A percentile compares a stretch with the other conserved stretches of the same genome.
Conservation (phyloP, 768 basidiomycete species). For the Scleroderma citrinum region DNA sequence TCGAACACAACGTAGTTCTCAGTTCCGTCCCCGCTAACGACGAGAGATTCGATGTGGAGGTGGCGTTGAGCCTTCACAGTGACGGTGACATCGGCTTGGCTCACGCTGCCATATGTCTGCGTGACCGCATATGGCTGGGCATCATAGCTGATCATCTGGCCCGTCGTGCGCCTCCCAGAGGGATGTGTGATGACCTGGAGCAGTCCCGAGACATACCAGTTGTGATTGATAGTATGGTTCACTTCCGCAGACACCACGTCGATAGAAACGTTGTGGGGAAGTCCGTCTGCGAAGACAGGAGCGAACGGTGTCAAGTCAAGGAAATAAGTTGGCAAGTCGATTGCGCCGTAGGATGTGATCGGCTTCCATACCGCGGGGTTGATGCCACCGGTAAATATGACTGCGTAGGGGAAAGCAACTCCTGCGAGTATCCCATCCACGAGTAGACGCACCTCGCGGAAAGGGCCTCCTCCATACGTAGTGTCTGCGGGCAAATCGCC, state of each 20-base stretch:
- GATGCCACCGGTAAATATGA: constrained; percentile 73
- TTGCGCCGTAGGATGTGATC: constrained; percentile 69
- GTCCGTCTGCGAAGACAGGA: constrained; percentile 59
- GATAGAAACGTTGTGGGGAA: constrained; percentile 65
- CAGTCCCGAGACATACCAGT: constrained; percentile 72
- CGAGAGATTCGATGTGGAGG: constrained; percentile 55
- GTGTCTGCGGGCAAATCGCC: constrained; percentile 44
- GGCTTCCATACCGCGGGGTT: constrained; percentile 71
- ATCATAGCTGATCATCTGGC: constrained; percentile 54
- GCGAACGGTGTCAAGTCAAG: constrained; percentile 75
- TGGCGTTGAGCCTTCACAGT: constrained; percentile 55
- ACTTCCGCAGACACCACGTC: constrained; percentile 68
- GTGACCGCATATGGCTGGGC: constrained; percentile 53
- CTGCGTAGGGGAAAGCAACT: constrained; percentile 50
- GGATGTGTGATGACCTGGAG: constrained; percentile 66
- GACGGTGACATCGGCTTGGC: constrained; percentile 46
- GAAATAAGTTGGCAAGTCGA: constrained; percentile 74
- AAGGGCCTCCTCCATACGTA: constrained; percentile 45
- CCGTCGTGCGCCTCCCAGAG: constrained; percentile 59
- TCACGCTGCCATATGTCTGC: constrained; percentile 39
- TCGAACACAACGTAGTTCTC: constrained; percentile 49
- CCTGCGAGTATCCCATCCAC: constrained; percentile 53
- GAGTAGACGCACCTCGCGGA: constrained; percentile 57
- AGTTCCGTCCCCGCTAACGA: constrained; percentile 57
- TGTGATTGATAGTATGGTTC: constrained; percentile 59